Percentiles rank a stretch among this genome's conserved stretches.
Evolutionary conservation across 208 protist species (phyloP).

Genomic region (Wallacemonas sp.): DNA sequence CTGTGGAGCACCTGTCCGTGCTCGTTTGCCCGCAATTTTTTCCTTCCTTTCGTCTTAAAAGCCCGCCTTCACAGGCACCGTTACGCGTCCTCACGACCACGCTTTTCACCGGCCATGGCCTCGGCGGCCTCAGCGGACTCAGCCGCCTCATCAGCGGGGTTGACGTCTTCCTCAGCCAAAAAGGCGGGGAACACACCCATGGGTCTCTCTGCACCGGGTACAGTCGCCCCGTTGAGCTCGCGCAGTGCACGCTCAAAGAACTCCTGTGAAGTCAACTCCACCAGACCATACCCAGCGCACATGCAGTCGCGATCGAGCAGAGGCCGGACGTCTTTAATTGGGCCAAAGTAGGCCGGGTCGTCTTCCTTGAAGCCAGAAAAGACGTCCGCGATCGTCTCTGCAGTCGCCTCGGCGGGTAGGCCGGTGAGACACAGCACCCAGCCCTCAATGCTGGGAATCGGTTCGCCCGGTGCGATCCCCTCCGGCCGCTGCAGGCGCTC

Average conservation of each 20-base stretch:
- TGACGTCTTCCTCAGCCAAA: conserved; percentile 69
- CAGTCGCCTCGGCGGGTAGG: conserved; percentile 58
- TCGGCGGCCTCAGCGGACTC: conserved; percentile 9
- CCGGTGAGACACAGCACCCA: conserved; percentile 78
- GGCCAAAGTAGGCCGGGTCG: conserved; percentile 58
- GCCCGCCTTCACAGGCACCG: not conserved
- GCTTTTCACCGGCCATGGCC: conserved; percentile 35
- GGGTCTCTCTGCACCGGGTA: conserved; percentile 9
- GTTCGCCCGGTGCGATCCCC: conserved; percentile 46
- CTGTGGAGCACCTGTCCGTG: no score
- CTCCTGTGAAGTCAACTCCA: conserved; percentile 61
- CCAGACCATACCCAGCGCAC: conserved; percentile 78
- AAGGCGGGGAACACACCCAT: conserved; percentile 64
- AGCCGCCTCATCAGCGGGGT: conserved; percentile 16
- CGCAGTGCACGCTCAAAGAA: conserved; percentile 57
- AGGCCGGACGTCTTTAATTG: conserved; percentile 64
- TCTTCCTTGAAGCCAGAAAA: conserved; percentile 48
- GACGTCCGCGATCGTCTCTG: conserved; percentile 61
- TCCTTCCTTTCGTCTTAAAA: not conserved
- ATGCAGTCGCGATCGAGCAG: conserved; percentile 63
- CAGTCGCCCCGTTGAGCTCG: conserved; percentile 50
- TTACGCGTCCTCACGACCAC: conserved; percentile 18
- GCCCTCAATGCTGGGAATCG: conserved; percentile 82
- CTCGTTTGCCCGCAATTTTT: no score
- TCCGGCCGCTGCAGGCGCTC: conserved; percentile 70